Conservation (phyloP, 2,329 filamentous ascomycete genomes). For the Fusarium sp. region DNA sequence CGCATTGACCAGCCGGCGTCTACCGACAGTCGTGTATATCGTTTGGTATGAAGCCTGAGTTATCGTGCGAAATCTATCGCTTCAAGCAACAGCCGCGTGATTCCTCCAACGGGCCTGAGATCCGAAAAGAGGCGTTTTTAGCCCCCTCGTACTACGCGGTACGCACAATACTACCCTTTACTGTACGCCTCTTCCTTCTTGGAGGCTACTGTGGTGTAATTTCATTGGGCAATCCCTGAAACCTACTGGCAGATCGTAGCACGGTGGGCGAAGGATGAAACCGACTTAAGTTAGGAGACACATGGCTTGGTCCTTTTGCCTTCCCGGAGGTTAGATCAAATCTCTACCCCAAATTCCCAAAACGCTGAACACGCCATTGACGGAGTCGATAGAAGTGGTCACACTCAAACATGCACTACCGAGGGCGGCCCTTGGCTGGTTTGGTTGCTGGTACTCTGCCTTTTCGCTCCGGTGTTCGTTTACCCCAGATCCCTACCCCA, state of each 20-base stretch:
- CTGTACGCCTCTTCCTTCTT: constrained; percentile 5
- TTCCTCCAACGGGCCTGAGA: constrained; percentile 37
- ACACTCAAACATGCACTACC: not conserved
- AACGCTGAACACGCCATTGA: not conserved
- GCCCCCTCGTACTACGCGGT: not conserved
- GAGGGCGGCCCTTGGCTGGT: not conserved
- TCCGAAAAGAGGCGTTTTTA: constrained; percentile 32
- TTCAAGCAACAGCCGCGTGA: constrained; percentile 1
- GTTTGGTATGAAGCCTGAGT: not conserved
- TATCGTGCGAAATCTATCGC: not conserved
- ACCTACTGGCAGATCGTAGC: not conserved
- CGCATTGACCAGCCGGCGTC: constrained; percentile 1
- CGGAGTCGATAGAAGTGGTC: not conserved
- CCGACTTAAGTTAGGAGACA: not conserved
- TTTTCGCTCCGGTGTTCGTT: constrained; percentile 13
- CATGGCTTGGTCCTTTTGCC: not conserved
- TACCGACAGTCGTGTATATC: not conserved
- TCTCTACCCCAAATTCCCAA: not conserved
- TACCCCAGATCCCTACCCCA: constrained; percentile 13
- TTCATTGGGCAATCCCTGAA: constrained; percentile 21
- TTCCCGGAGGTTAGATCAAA: not conserved
- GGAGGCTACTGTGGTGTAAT: not conserved
- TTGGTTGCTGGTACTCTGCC: not conserved
- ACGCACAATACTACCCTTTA: constrained; percentile 15
- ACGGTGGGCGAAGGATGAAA: constrained; percentile 16